Conservation (phyloP, 176 grass and related monocot genomes). For the Poa annua region DNA sequence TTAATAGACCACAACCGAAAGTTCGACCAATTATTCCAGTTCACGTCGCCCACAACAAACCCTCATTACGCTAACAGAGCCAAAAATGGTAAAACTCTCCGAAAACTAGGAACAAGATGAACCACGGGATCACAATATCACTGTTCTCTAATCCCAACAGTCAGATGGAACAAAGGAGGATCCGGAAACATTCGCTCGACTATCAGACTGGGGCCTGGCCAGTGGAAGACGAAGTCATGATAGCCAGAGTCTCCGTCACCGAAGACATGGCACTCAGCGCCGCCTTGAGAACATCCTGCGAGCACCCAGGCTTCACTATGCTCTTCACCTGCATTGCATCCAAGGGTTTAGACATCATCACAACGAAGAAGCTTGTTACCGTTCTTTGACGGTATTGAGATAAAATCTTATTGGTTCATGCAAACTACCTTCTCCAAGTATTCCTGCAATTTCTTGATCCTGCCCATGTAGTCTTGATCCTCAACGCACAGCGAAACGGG, state of each 20-base stretch:
- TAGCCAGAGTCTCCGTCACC: slow-evolving; percentile 76
- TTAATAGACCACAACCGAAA: slow-evolving; percentile 12
- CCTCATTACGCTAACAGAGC: not conserved
- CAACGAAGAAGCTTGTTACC: not conserved
- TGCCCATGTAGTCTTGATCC: slow-evolving; percentile 99
- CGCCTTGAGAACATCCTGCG: slow-evolving; percentile 92
- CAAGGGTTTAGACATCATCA: slow-evolving; percentile 8
- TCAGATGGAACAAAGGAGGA: slow-evolving; percentile 17
- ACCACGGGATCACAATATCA: slow-evolving; percentile 16
- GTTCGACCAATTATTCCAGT: slow-evolving; percentile 52
- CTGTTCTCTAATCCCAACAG: slow-evolving; percentile 26
- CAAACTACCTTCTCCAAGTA: slow-evolving; percentile 86
- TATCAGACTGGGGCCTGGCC: slow-evolving; percentile 51
- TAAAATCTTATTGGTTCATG: not conserved
- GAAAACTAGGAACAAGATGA: slow-evolving; percentile 23
- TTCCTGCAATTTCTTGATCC: slow-evolving; percentile 94
- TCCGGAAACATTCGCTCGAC: not conserved
- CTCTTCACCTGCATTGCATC: slow-evolving; percentile 67
- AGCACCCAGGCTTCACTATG: slow-evolving; percentile 98
- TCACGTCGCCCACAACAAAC: slow-evolving; percentile 18
- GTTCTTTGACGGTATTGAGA: not conserved
- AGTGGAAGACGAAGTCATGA: slow-evolving; percentile 71
- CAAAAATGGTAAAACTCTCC: slow-evolving; percentile 43
- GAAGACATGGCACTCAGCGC: slow-evolving; percentile 84
- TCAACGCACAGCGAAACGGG: slow-evolving; percentile 82